Evolutionary conservation across 768 basidiomycete genomes (phyloP).

Genomic region (Guyanaporus albipodus): DNA sequence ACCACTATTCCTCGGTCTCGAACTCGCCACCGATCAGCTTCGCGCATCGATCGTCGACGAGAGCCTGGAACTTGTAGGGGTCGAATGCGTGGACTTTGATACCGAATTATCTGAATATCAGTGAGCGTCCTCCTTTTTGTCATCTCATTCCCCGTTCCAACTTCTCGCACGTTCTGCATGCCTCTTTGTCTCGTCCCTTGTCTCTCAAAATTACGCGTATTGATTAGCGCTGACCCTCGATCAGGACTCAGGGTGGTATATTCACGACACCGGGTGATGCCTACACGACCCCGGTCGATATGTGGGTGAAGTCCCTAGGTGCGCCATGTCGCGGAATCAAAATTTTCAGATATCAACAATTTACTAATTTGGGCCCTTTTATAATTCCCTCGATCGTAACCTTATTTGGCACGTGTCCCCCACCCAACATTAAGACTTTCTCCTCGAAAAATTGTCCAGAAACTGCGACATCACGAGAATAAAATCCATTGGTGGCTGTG

Average conservation of each 20-base stretch:
- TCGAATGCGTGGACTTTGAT: conserved; percentile 83
- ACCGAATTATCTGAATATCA: conserved; percentile 74
- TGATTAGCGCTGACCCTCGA: conserved; percentile 17
- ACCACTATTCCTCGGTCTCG: conserved; percentile 79
- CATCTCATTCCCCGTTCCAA: not conserved
- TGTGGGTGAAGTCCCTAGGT: conserved; percentile 90
- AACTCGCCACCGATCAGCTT: conserved; percentile 80
- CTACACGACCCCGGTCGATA: conserved; percentile 83
- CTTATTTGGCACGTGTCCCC: conserved; percentile 25
- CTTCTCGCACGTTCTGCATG: not conserved
- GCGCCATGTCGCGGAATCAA: conserved; percentile 51
- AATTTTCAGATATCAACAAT: conserved; percentile 41
- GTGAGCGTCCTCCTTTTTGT: conserved; percentile 43
- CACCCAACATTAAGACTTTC: conserved; percentile 48
- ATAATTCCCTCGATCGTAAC: conserved; percentile 31
- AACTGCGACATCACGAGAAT: conserved; percentile 69
- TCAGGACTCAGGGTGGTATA: conserved; percentile 80
- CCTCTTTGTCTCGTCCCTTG: not conserved
- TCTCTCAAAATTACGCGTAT: not conserved
- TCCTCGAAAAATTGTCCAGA: conserved; percentile 70
- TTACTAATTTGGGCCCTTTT: conserved; percentile 34
- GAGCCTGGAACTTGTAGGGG: conserved; percentile 74
- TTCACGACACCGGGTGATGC: conserved; percentile 85
- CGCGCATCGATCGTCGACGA: conserved; percentile 83
- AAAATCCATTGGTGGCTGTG: conserved; percentile 72